Evolutionary conservation across 2,329 filamentous ascomycete genomes (phyloP).

Genomic region (Diaporthe amygdali): DNA sequence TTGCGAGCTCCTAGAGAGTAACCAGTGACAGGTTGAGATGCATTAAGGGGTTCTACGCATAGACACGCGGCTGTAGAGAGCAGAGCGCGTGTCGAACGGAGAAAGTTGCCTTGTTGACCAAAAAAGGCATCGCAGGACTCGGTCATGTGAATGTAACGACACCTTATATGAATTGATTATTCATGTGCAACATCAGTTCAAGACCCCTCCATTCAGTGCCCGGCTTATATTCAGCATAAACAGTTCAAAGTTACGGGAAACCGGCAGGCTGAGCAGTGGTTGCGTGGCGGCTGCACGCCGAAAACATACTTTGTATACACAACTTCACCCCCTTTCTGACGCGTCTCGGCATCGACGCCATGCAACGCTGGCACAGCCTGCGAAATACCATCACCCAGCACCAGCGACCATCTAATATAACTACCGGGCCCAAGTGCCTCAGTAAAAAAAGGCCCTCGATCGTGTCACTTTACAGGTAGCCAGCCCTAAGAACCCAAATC

Average conservation of each 20-base stretch:
- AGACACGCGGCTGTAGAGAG: background rate
- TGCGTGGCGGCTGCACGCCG: background rate
- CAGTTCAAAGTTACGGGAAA: background rate
- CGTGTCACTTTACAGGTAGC: background rate
- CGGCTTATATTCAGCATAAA: no score
- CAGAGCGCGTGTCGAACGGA: background rate
- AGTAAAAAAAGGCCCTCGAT: background rate
- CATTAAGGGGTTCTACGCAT: background rate
- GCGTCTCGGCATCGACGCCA: background rate
- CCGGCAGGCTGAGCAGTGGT: background rate
- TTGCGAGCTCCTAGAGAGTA: background rate
- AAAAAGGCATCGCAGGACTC: background rate
- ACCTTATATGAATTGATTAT: background rate
- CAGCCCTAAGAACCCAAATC: background rate
- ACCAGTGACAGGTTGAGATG: background rate
- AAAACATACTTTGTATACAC: background rate
- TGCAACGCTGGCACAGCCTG: background rate
- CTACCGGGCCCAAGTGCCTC: background rate
- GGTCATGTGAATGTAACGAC: background rate
- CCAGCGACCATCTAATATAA: background rate
- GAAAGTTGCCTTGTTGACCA: background rate
- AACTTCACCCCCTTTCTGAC: background rate
- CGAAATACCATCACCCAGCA: background rate
- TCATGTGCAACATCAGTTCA: background rate
- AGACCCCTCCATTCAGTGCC: background rate